Evolutionary conservation across 768 basidiomycete species (phyloP), one percentile per base, ranked within the genome.

Genomic region (Pisolithus marmoratus): DNA sequence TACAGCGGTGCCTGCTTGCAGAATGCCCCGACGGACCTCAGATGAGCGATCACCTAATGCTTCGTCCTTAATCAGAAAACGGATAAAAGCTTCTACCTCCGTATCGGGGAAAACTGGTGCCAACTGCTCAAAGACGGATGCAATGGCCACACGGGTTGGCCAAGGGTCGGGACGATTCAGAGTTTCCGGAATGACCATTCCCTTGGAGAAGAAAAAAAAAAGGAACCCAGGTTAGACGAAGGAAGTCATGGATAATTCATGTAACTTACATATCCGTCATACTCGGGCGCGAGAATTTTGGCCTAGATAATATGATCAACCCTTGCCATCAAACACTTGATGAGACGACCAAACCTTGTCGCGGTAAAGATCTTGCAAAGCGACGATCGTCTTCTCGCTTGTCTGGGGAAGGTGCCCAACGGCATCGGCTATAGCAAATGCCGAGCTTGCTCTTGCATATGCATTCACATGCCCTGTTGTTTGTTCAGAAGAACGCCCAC

Each of bases 121-220:
- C 2, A 94, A 67, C 2, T 77, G 71, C 54, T 83, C 78, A 52
- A 97, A 83, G 0, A 87, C 68, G 17, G 71, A 67, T 1, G 87
- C 85, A 46, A 85, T 74, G 5, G 95, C 91, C 5, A 88, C 72
- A 19, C 96, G 80, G 19, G 85, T 75, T 42, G 83, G 78, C 89
- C 89, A 98, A 6, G 94, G 95, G 70, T 99, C 96, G 8, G 80
- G 70, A 23, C 87, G 81, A 60, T 91, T 87, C n/a, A 97, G 71
- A 38, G 85, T 94, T 58, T 84, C 80, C 19, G 89, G 82, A 46
- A 95, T 85, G 47, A 98, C 79, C 89, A 98, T 95, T 15, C 96
- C 96, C 92, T 94, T 55, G 37, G 20, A 54, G 6, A 62, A 5
- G 20, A 29, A 29, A 29, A 2, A 8, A 29, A 29, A 26, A 29